These are phyloP conservation scores for Kwoniella dendrophila DNA, from an alignment of 768 basidiomycete genomes.

Conservation along the genomic window DNA sequence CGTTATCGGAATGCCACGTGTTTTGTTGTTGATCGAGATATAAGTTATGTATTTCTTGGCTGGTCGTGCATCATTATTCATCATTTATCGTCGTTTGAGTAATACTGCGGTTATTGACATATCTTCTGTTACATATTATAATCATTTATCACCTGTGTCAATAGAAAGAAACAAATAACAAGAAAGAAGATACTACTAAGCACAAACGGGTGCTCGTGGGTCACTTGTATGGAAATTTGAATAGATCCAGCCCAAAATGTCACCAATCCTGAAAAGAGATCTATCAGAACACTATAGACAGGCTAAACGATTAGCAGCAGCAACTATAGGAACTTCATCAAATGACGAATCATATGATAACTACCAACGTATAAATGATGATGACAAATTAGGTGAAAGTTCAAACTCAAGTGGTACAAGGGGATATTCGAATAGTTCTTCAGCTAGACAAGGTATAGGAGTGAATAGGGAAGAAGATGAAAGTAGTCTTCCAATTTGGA, in stretches of 20 bases:
- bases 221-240: no score
- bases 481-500: conserved; percentile 7
- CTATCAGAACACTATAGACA: conserved; percentile 43
- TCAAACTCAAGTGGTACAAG: background rate
- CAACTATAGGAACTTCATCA: conserved; percentile 14
- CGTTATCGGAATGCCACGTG: conserved; percentile 22
- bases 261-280: conserved; percentile 48
- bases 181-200: background rate
- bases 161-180: no score
- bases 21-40: background rate
- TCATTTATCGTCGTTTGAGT: no score
- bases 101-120: no score
- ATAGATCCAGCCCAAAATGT: conserved; percentile 26
- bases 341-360: background rate
- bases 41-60: no score
- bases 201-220: background rate
- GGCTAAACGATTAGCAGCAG: conserved; percentile 36
- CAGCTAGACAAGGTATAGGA: conserved; percentile 30
- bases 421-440: conserved; percentile 15
- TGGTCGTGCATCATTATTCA: no score
- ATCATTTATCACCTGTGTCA: no score
- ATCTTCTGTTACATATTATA: no score
- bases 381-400: background rate
- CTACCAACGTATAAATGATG: background rate
- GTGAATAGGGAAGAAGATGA: conserved; percentile 17